Percentiles rank a stretch among this genome's conserved stretches.
phyloP scores from a whole-genome alignment of 371 early-diverging fungal genomes.

The Haplosporangium sp. region DNA sequence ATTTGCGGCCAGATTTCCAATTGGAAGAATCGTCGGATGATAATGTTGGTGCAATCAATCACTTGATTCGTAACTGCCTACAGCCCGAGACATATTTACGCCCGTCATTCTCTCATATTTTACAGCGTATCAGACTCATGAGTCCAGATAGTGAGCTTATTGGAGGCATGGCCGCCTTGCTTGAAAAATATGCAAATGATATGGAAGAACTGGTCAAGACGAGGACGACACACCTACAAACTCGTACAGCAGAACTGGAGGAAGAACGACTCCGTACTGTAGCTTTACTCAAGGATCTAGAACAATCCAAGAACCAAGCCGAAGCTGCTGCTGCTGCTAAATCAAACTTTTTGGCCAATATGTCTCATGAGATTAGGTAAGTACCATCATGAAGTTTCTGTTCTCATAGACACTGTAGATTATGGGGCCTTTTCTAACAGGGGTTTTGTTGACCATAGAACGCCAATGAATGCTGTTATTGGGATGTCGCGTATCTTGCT shows the following conservation, averaged over 20 bases:
- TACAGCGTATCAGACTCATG: slow-evolving; percentile 55
- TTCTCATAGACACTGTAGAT: too few species aligned
- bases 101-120: slow-evolving; percentile 56
- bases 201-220: slow-evolving; percentile 65
- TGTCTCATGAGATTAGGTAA: slow-evolving; percentile 67
- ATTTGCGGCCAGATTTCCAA: slow-evolving; percentile 47
- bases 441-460: slow-evolving; percentile 30
- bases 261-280: slow-evolving; percentile 62
- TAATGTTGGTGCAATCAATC: slow-evolving; percentile 56
- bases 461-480: slow-evolving; percentile 70
- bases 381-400: neutral
- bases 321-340: slow-evolving; percentile 66
- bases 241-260: slow-evolving; percentile 63
- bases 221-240: slow-evolving; percentile 61
- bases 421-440: neutral
- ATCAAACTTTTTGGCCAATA: slow-evolving; percentile 69
- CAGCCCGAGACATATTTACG: slow-evolving; percentile 53
- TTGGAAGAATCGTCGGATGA: slow-evolving; percentile 55
- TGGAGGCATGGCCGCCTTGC: slow-evolving; percentile 64
- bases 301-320: slow-evolving; percentile 63
- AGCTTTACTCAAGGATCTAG: slow-evolving; percentile 54
- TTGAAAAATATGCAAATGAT: slow-evolving; percentile 66
- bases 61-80: slow-evolving; percentile 58
- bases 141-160: slow-evolving; percentile 63
- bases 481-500: slow-evolving; percentile 75